Conservation (phyloP, 768 basidiomycete genomes). For the Phlegmacium glaucopus region DNA sequence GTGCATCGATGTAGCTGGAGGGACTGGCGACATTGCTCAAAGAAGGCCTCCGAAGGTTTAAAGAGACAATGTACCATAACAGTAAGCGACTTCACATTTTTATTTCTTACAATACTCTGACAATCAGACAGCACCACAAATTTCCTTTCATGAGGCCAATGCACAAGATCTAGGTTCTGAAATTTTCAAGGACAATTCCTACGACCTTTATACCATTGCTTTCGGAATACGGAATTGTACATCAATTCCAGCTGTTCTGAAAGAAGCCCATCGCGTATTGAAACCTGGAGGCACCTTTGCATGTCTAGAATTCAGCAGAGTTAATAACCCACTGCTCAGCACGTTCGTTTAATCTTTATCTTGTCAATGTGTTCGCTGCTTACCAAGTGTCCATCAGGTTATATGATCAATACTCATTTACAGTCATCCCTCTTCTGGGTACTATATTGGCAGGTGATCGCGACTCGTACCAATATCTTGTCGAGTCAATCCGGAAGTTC, state of each 20-base stretch:
- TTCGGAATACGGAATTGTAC: conserved; percentile 99
- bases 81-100: conserved; percentile 49
- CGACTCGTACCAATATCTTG: conserved; percentile 94
- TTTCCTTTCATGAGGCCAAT: conserved; percentile 90
- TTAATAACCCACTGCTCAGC: conserved; percentile 82
- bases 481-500: conserved; percentile 95
- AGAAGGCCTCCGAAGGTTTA: conserved; percentile 87
- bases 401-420: conserved; percentile 96
- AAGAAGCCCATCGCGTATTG: conserved; percentile 88
- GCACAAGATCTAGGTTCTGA: conserved; percentile 73
- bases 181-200: conserved; percentile 75
- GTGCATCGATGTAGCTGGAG: conserved; percentile 96
- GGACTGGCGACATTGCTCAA: conserved; percentile 96
- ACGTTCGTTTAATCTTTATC: conserved; percentile 51
- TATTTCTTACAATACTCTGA: neutral
- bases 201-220: conserved; percentile 97
- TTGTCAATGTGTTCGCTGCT: conserved; percentile 1
- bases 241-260: conserved; percentile 80
- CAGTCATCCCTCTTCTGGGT: conserved; percentile 92
- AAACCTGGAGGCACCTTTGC: conserved; percentile 96
- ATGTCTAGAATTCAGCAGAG: conserved; percentile 94
- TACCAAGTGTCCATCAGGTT: conserved; percentile 43
- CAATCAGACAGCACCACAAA: conserved; percentile 71
- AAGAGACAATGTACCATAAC: conserved; percentile 97
- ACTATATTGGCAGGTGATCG: conserved; percentile 95